Evolutionary conservation across 2,329 filamentous ascomycete species (phyloP).

Genomic region (Fusarium coicis): DNA sequence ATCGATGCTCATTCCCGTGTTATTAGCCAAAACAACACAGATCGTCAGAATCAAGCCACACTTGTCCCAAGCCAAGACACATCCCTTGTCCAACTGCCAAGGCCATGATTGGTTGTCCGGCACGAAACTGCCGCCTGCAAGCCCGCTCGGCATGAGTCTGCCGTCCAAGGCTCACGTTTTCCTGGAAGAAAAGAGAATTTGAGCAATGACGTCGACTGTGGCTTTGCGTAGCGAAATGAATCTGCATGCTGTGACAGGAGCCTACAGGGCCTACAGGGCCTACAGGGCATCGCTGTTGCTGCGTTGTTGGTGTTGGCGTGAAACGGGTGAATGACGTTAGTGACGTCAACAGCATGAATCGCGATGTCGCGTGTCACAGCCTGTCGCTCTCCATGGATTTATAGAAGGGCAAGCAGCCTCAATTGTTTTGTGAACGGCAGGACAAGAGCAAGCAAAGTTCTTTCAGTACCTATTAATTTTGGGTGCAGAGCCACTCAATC

Average conservation of each 20-base stretch:
- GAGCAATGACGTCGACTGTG: conserved; percentile 31
- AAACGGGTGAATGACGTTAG: conserved; percentile 12
- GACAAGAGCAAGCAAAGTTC: conserved; percentile 9
- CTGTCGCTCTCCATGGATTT: conserved; percentile 11
- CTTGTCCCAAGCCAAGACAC: conserved; percentile 23
- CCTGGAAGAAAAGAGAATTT: not conserved
- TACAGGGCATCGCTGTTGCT: not conserved
- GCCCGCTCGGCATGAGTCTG: conserved; percentile 35
- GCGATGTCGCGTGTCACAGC: not conserved
- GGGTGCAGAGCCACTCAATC: not conserved
- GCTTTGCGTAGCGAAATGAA: conserved; percentile 16
- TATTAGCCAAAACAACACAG: not conserved
- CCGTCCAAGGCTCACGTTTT: conserved; percentile 23
- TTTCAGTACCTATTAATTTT: not conserved
- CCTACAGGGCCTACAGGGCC: not conserved
- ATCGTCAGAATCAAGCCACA: conserved; percentile 27
- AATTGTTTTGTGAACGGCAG: not conserved
- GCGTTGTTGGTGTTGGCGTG: not conserved
- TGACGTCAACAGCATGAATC: conserved; percentile 28
- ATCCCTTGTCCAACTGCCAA: not conserved
- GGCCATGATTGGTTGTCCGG: conserved; percentile 23
- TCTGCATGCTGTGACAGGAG: not conserved
- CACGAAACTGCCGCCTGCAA: conserved; percentile 27
- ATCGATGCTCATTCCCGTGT: conserved; percentile 7
- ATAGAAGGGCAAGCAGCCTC: conserved; percentile 18